Evolutionary conservation across 495 filamentous ascomycete genomes (phyloP), one percentile per base, ranked within the genome.

Genomic region (Penicillium macrosclerotiorum): DNA sequence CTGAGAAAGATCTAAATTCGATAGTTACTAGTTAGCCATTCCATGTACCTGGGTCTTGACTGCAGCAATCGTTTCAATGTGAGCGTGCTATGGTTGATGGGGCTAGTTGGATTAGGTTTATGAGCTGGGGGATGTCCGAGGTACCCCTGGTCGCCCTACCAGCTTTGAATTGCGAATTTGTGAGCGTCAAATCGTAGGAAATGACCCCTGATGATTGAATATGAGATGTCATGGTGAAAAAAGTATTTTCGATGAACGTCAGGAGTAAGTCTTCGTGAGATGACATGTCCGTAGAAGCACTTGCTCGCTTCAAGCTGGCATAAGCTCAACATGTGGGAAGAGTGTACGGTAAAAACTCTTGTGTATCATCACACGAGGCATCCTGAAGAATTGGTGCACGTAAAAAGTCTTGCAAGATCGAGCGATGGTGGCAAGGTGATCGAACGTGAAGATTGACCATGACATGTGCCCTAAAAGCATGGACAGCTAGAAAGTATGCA

Each of bases 1-100:
- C 47, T 48, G 51, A 52, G 51, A 52, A 51, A 18, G 35, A 41
- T 34, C 42, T 13, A 40, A 35, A 45, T 42, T 52, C 51, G 40
- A 57, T 60, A 60, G 50, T 41, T 43, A 33, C 25, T 27, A 35
- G 32, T 23, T 8, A 20, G 20, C 8, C 24, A 22, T 26, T 16
- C 49, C 51, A 33, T 26, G 51, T 38, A 49, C 45, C 45, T 58
- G 41, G 43, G 43, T 49, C 14, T 12, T 13, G 39, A 35, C 18
- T 19, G 8, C 14, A 18, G 42, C 6, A 35, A 44, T 43, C 45
- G 49, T 53, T 38, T 49, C 48, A 46, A 51, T 60, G 46, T 43
- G 51, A 24, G n/a, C n/a, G 42, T 43, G 12, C 39, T 31, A 34
- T 17, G 18, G 20, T 8, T 9, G 13, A 25, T 41, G 18, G n/a